phyloP scores from a whole-genome alignment of 257 asterid genomes.

The Solanum etuberosum region DNA sequence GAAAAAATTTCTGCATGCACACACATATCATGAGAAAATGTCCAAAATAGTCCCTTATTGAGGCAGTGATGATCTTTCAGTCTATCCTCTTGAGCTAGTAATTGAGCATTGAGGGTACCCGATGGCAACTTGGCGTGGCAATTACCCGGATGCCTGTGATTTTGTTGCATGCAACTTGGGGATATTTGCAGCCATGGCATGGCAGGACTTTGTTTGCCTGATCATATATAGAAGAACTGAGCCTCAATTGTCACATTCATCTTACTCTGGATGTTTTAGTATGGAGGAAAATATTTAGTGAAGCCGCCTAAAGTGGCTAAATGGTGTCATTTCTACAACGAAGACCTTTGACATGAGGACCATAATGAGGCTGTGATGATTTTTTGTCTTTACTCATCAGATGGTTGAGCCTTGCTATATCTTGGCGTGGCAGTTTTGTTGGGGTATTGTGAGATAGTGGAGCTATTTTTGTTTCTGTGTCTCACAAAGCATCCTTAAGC shows the following conservation, averaged over 20 bases:
- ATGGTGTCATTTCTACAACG: neutral
- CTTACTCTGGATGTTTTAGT: neutral
- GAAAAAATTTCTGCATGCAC: neutral
- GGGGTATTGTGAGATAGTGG: neutral
- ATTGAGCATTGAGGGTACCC: neutral
- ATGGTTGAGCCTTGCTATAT: neutral
- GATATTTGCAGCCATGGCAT: neutral
- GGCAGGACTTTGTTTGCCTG: neutral
- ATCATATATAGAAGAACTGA: neutral
- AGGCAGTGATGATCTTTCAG: neutral
- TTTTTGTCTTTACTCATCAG: neutral
- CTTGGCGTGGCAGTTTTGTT: neutral
- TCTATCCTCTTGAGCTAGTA: neutral
- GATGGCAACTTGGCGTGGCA: neutral
- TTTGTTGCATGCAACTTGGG: neutral
- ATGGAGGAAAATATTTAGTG: neutral
- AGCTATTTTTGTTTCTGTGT: neutral
- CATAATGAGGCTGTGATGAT: neutral
- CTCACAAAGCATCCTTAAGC: constrained; percentile 1
- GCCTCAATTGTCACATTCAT: neutral
- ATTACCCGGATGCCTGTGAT: neutral
- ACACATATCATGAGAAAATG: neutral
- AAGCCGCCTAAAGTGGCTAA: neutral
- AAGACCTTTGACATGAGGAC: neutral
- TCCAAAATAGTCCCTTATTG: neutral